phyloP scores from a whole-genome alignment of 192 early-diverging fungal species.

The Chytriomyces sp. region DNA sequence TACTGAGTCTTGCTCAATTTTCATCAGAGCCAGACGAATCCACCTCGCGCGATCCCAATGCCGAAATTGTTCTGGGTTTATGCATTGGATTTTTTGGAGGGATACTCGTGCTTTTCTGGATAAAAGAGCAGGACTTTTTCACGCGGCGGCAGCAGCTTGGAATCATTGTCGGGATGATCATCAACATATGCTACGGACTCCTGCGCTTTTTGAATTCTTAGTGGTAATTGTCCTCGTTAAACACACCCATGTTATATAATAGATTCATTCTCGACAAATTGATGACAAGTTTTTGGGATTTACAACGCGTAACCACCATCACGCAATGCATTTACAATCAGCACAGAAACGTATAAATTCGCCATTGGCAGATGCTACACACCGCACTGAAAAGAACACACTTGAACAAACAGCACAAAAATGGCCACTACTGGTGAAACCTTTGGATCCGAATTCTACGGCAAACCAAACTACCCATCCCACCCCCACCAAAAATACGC shows the following conservation, averaged over 20 bases:
- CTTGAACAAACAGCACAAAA: neutral
- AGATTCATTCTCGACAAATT: too few relatives aligned
- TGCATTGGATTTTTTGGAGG: slow-evolving; percentile 42
- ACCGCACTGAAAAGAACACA: too few relatives aligned
- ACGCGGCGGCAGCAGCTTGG: slow-evolving; percentile 41
- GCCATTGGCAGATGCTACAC: too few relatives aligned
- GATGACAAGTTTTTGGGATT: too few relatives aligned
- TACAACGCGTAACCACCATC: too few relatives aligned
- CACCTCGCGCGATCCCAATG: slow-evolving; percentile 7
- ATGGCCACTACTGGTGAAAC: neutral
- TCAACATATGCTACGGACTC: slow-evolving; percentile 36
- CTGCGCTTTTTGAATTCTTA: slow-evolving; percentile 10
- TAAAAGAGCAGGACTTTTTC: slow-evolving; percentile 43
- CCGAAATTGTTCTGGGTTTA: slow-evolving; percentile 39
- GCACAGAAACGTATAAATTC: too few relatives aligned
- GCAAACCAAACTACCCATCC: slow-evolving; percentile 21
- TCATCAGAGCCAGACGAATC: neutral
- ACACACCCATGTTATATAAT: too few relatives aligned
- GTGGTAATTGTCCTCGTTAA: too few relatives aligned
- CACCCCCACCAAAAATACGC: slow-evolving; percentile 23
- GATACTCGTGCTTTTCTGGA: slow-evolving; percentile 43
- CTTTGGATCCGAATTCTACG: slow-evolving; percentile 13
- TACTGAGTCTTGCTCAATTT: neutral
- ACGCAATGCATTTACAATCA: too few relatives aligned
- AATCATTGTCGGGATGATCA: slow-evolving; percentile 36